Conservation (phyloP, 495 filamentous ascomycete species). For the Stereocaulon alpinum region DNA sequence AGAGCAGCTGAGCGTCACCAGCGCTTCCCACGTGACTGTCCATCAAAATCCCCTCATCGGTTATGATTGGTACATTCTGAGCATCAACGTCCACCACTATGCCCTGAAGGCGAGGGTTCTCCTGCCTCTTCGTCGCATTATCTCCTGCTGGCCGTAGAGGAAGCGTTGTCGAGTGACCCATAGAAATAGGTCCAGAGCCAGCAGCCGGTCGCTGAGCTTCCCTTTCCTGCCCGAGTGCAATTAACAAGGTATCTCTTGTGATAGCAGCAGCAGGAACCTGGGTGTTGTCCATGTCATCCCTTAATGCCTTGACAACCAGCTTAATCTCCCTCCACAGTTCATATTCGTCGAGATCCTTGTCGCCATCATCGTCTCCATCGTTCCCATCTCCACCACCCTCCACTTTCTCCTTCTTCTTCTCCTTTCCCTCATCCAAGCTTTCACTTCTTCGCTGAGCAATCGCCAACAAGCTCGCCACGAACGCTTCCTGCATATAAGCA, state of each 20-base stretch:
- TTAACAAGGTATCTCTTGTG: neutral
- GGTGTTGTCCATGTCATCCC: constrained; percentile 23
- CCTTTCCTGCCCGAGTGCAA: neutral
- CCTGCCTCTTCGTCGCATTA: neutral
- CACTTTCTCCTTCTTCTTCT: constrained; percentile 7
- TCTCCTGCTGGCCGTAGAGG: neutral
- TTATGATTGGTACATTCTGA: neutral
- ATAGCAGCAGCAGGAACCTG: neutral
- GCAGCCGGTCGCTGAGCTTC: neutral
- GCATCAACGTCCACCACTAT: neutral
- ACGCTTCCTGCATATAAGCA: constrained; percentile 57
- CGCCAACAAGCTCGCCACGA: constrained; percentile 46
- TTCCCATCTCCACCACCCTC: neutral
- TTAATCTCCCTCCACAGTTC: constrained; percentile 29
- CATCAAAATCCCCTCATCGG: constrained; percentile 1
- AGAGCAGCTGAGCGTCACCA: too few relatives aligned
- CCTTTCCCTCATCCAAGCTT: neutral
- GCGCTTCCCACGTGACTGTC: neutral
- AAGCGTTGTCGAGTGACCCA: neutral
- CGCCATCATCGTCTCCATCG: constrained; percentile 16
- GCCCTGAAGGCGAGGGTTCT: neutral
- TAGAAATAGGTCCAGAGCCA: neutral
- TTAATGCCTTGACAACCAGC: constrained; percentile 23
- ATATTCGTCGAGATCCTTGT: constrained; percentile 23
- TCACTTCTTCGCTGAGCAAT: constrained; percentile 30